Conservation (phyloP, 2,329 filamentous ascomycete species). For the Cercospora brassicicola region DNA sequence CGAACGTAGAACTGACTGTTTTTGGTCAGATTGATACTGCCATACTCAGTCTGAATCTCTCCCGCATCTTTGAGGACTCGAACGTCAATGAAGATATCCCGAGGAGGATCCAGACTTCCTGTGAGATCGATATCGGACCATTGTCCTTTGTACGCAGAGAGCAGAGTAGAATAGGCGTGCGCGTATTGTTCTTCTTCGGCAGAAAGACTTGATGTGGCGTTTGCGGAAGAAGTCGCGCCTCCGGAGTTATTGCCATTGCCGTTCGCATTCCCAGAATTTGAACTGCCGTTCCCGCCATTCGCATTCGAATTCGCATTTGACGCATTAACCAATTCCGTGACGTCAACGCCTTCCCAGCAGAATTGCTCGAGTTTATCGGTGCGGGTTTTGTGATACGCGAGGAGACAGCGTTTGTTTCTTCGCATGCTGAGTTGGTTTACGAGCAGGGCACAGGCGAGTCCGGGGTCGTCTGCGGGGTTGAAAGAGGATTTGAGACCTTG, state of each 20-base stretch:
- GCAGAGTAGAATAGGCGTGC: conserved; percentile 81
- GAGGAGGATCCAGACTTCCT: conserved; percentile 88
- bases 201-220: conserved; percentile 57
- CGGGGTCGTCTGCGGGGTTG: conserved; percentile 78
- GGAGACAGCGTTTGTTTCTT: conserved; percentile 89
- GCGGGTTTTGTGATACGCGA: conserved; percentile 89
- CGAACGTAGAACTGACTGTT: conserved; percentile 98
- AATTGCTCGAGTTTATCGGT: conserved; percentile 90
- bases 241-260: conserved; percentile 14
- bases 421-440: conserved; percentile 95
- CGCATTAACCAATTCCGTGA: conserved; percentile 65
- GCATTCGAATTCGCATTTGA: conserved; percentile 37
- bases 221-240: not conserved
- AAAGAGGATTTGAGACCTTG: conserved; percentile 66
- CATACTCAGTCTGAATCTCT: conserved; percentile 98
- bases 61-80: conserved; percentile 93
- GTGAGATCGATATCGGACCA: conserved; percentile 98
- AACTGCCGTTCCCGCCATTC: conserved; percentile 10
- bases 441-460: conserved; percentile 81
- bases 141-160: conserved; percentile 95
- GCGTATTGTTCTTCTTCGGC: conserved; percentile 97
- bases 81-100: conserved; percentile 94
- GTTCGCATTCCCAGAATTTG: not conserved
- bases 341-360: conserved; percentile 85
- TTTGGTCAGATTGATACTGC: conserved; percentile 94